Base-by-base conservation (phyloP, 352 stramenopile genomes). In the Globisporangium polare region DNA sequence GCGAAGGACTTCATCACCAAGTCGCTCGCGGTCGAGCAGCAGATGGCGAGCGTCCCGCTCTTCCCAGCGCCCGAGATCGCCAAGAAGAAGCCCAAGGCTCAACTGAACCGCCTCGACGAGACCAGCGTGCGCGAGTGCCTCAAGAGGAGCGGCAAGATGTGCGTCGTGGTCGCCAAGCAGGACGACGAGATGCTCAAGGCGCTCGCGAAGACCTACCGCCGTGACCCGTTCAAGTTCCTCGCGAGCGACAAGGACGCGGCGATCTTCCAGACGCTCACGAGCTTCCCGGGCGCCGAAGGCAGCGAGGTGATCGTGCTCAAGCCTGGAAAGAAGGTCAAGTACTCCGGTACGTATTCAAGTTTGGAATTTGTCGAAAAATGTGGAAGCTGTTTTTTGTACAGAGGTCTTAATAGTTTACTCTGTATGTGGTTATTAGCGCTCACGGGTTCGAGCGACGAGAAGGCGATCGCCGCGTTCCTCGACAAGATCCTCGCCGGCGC, bases 131-230 rank as follows among this genome's bases (percentile, higher is more conserved):
- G 58, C 31, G 68, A 72, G 20, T 94, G 82, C 45, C 41, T 78
- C 13, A 54, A 58, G 7, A 83, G 85, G 53, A 69, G 63, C 33
- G 73, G 77, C 37, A 89, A 90, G 54, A 90, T 94, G 77, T 92
- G 85, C 62, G 82, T 94, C 29, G 57, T 94, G 0, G 65, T 90
- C 45, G 70, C 77, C 3, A 80, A 74, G 43, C 43, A 33, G 26
- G 42, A 42, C 42, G 64, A 60, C 18, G 73, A 74, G n/a, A 29
- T 74, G 50, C 65, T 85, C 41, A 82, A 80, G 18, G 63, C 78
- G n/a, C 66, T 90, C 26, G 85, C 85, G 13, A 92, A 92, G 68
- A 77, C 77, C n/a, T 92, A 91, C 67, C 82, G 84, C 20, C 84
- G 85, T 20, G 80, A 91, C 46, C 80, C 83, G 37, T 85, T 94